phyloP scores from a whole-genome alignment of 2,329 filamentous ascomycete genomes.

The Fusarium avenaceum region DNA sequence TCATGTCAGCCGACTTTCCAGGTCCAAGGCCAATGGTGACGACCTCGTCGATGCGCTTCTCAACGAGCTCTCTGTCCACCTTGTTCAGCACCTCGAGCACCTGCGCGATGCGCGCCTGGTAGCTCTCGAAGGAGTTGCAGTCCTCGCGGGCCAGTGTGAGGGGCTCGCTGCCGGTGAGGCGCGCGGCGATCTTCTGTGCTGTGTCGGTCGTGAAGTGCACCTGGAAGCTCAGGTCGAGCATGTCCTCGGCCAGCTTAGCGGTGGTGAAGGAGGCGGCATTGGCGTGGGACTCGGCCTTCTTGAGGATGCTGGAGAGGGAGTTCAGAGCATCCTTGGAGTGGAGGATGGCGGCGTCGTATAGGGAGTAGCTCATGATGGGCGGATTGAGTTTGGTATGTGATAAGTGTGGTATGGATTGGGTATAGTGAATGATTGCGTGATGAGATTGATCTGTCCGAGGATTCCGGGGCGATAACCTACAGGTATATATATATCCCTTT shows the following conservation, averaged over 20 bases:
- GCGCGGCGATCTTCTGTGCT: slow-evolving; percentile 52
- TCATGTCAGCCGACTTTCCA: slow-evolving; percentile 45
- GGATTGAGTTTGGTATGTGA: background rate
- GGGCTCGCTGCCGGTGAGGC: slow-evolving; percentile 52
- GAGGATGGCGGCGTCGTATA: slow-evolving; percentile 58
- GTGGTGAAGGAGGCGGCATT: slow-evolving; percentile 51
- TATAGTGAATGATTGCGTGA: slow-evolving; percentile 39
- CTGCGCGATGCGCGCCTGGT: slow-evolving; percentile 53
- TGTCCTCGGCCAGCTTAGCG: slow-evolving; percentile 57
- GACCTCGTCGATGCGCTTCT: slow-evolving; percentile 48
- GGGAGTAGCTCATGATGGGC: slow-evolving; percentile 55
- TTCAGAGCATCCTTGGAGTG: slow-evolving; percentile 51
- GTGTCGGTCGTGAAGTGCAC: slow-evolving; percentile 52
- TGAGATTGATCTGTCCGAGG: slow-evolving; percentile 4
- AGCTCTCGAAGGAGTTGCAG: slow-evolving; percentile 53
- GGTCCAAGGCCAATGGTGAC: slow-evolving; percentile 53
- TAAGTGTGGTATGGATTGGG: slow-evolving; percentile 16
- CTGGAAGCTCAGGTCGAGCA: slow-evolving; percentile 61
- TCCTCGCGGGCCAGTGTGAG: slow-evolving; percentile 45
- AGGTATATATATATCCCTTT: slow-evolving; percentile 31
- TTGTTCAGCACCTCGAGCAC: slow-evolving; percentile 51
- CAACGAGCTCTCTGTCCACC: slow-evolving; percentile 53
- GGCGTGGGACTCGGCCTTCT: slow-evolving; percentile 54
- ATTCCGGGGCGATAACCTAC: slow-evolving; percentile 3
- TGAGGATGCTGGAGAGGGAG: slow-evolving; percentile 54